A percentile compares a stretch with the other conserved stretches of the same genome.
Conservation (phyloP, 495 filamentous ascomycete genomes). For the Aspergillus saccharolyticus region DNA sequence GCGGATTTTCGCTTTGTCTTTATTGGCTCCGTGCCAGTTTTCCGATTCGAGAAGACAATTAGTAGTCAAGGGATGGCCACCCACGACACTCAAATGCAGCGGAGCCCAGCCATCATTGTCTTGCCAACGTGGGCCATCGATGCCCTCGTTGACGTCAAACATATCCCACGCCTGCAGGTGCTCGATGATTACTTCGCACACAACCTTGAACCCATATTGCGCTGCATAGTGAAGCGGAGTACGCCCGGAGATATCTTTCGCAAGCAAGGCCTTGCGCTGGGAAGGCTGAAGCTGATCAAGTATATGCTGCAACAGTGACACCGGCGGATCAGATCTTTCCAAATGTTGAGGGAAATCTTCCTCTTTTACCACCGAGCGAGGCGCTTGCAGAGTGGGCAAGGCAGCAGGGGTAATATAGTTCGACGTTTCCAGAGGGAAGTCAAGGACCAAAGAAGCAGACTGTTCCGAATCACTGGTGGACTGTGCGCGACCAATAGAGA, state of each 20-base stretch:
- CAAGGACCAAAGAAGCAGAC: conserved; percentile 39
- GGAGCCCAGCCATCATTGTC: conserved; percentile 90
- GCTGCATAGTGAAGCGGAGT: conserved; percentile 93
- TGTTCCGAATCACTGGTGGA: conserved; percentile 49
- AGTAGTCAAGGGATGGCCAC: conserved; percentile 83
- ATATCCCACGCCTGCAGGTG: conserved; percentile 85
- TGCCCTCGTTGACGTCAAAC: conserved; percentile 76
- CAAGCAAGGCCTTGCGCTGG: conserved; percentile 64
- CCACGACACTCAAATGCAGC: conserved; percentile 85
- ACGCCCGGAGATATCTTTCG: conserved; percentile 73
- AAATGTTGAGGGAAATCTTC: conserved; percentile 54
- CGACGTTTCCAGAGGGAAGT: conserved; percentile 47
- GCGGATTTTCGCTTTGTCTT: conserved; percentile 55
- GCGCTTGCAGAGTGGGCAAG: conserved; percentile 56
- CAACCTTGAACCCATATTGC: conserved; percentile 83
- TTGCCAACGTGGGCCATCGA: conserved; percentile 82
- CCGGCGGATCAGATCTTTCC: conserved; percentile 64
- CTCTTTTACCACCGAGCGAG: conserved; percentile 50
- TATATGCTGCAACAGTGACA: conserved; percentile 67
- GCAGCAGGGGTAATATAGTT: conserved; percentile 76
- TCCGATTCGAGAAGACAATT: conserved; percentile 73
- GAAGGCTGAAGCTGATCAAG: conserved; percentile 62
- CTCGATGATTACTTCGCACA: conserved; percentile 82
- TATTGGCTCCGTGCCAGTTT: conserved; percentile 57
- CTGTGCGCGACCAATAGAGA: conserved; percentile 79